Base-by-base conservation (phyloP, 2,329 filamentous ascomycete genomes). In the Alternaria brassicae region DNA sequence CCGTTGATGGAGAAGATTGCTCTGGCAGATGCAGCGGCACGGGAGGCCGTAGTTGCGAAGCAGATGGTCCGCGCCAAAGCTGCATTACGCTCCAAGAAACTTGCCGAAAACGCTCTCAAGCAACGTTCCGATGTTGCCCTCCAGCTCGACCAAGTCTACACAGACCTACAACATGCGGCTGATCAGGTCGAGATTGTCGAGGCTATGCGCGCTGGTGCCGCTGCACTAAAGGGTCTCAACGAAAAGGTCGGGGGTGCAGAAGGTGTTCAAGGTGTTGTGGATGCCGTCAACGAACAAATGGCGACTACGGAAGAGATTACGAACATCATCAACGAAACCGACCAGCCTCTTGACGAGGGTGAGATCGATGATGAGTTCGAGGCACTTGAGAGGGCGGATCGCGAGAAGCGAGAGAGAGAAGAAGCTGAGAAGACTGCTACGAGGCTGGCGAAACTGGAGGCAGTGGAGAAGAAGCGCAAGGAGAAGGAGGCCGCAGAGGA, bases 301-400 rank as follows among this genome's bases (percentile, higher is more conserved):
- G 85, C 81, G 51, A 88, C 62, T 6, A 72, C 71, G 3, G 93
- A 97, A 72, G 94, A 98, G 79, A 86, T 98, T 21, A 87, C 88
- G 27, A 86, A 85, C 55, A 89, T 94, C 39, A 85, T 98, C 62
- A 88, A 88, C 52, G 92, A 95, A 65, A 69, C 72, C 4, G 70
- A 70, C 13, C 56, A 69, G 45, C 64, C 66, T 5, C 71, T 96
- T 30, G 92, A 97, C 75, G 93, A 97, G 72, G 84, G 73, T 19
- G 93, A 96, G 75, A 87, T 98, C 55, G 93, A 97, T 67, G 91
- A 94, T 60, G 94, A 97, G 80, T 84, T 98, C 45, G 90, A 91
- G 66, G 88, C 84, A 3, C 81, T 99, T 80, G 88, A 93, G 78
- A 81, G 75, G 32, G 76, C 66, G 3, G 92, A 96, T 74, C 91